Evolutionary conservation across 305 asterid genomes (phyloP).

Genomic region (Solanum hybrid): DNA sequence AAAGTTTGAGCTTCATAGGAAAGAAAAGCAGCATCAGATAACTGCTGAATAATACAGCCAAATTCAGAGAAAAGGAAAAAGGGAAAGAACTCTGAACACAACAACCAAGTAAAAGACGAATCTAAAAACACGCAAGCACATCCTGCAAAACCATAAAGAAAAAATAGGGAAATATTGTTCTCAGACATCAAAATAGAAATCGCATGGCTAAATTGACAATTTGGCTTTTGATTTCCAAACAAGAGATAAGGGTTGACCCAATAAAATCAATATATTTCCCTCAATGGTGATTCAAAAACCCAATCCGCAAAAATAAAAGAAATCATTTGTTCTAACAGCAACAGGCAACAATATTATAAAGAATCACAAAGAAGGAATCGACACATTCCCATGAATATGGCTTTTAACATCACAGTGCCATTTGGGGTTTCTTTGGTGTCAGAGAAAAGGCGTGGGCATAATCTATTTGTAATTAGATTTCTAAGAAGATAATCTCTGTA

Average conservation of each 20-base stretch:
- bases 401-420: neutral
- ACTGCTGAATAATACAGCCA: neutral
- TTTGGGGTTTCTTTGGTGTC: neutral
- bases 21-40: conserved; percentile 4
- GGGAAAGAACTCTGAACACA: neutral
- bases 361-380: neutral
- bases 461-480: neutral
- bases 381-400: neutral
- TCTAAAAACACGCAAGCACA: neutral
- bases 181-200: neutral
- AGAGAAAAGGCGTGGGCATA: neutral
- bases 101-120: neutral
- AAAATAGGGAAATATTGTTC: neutral
- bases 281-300: neutral
- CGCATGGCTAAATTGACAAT: neutral
- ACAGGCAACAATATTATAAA: neutral
- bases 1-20: conserved; percentile 66
- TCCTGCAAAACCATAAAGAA: neutral
- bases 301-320: neutral
- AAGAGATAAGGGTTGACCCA: neutral
- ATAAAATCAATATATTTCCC: neutral
- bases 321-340: neutral
- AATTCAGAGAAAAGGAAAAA: neutral
- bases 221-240: neutral
- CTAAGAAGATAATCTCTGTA: neutral